Evolutionary conservation across 139 green algal genomes (phyloP).

Genomic region (Auxenochlorella pyrenoidosa): DNA sequence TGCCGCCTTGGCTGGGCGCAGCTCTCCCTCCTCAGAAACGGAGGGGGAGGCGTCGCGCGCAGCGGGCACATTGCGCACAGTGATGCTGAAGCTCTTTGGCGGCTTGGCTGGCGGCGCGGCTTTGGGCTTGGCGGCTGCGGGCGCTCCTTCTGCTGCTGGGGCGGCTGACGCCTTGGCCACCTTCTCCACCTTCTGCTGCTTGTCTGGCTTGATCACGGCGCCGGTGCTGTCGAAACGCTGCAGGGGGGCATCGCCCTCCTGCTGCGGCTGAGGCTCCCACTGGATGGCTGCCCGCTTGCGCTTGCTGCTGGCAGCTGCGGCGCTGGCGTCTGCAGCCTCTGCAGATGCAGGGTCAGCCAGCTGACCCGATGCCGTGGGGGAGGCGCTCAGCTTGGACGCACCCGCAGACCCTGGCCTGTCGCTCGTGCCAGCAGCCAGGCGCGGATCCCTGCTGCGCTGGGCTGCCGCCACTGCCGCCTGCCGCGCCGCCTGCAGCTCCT

Average conservation of each 20-base stretch:
- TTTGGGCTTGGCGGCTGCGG: background rate
- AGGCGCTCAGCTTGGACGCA: background rate
- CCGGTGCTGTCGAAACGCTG: background rate
- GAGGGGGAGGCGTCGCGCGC: background rate
- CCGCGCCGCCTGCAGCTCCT: background rate
- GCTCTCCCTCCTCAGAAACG: background rate
- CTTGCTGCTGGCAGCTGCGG: background rate
- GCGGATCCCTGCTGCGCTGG: background rate
- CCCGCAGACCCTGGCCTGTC: background rate
- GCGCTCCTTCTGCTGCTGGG: background rate
- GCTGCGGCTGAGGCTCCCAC: conserved; percentile 24
- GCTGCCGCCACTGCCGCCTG: background rate
- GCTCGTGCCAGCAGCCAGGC: background rate
- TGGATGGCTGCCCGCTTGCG: conserved; percentile 24
- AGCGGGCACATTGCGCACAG: background rate
- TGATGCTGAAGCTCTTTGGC: background rate
- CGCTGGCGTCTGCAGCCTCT: background rate
- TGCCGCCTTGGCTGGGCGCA: background rate
- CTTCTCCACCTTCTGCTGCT: background rate
- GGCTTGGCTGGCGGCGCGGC: background rate
- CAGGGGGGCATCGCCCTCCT: conserved; percentile 4
- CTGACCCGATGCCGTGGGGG: background rate
- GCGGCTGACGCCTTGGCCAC: background rate
- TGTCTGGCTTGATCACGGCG: background rate
- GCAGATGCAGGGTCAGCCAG: background rate